A percentile compares a stretch with the other conserved stretches of the same genome.
phyloP scores from a whole-genome alignment of 805 yeast species.

The Candida qinlingensis region DNA sequence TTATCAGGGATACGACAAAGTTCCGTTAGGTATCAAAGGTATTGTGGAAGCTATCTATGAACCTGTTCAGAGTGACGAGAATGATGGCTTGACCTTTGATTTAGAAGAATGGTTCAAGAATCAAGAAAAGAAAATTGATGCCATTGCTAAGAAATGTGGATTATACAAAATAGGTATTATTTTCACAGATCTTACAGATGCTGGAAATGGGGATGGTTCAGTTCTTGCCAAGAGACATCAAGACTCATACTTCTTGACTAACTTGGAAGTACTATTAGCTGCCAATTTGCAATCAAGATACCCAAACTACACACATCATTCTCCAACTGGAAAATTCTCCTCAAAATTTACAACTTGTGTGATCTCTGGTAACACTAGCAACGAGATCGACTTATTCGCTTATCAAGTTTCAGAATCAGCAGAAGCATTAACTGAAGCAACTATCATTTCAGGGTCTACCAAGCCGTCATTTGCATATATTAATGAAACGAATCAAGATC shows the following conservation, averaged over 20 bases:
- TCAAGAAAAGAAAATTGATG: conserved; percentile 43
- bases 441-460: conserved; percentile 78
- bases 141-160: conserved; percentile 54
- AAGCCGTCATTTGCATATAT: conserved; percentile 85
- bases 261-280: conserved; percentile 82
- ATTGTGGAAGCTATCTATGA: conserved; percentile 92
- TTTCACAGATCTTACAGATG: conserved; percentile 85
- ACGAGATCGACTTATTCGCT: conserved; percentile 85
- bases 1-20: conserved; percentile 71
- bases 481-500: conserved; percentile 59
- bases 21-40: conserved; percentile 91
- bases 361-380: conserved; percentile 79
- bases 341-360: conserved; percentile 94
- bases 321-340: conserved; percentile 61
- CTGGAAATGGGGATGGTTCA: conserved; percentile 81
- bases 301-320: conserved; percentile 61
- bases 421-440: conserved; percentile 84
- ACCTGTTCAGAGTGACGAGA: conserved; percentile 82
- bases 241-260: conserved; percentile 82
- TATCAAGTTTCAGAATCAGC: conserved; percentile 88
- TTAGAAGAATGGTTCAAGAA: conserved; percentile 39
- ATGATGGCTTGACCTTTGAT: conserved; percentile 75
- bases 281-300: conserved; percentile 66
- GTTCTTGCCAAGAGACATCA: conserved; percentile 92
- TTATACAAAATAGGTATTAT: conserved; percentile 72